Base-by-base conservation (phyloP, 352 stramenopile species). In the Globisporangium nodosum region DNA sequence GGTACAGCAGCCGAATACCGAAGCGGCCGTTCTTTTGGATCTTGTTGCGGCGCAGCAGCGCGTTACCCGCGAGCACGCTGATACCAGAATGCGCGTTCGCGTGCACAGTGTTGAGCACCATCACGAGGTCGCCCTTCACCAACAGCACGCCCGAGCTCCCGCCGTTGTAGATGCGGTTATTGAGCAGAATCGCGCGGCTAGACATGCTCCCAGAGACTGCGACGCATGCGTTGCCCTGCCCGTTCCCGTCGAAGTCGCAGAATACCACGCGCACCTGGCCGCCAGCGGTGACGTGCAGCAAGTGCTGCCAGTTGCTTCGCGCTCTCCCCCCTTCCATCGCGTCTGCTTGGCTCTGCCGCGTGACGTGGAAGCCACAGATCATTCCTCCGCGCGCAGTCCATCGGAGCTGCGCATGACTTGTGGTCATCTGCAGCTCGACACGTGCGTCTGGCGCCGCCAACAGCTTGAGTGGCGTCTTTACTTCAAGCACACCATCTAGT, bases 401-500 rank as follows among this genome's bases (percentile, higher is more conserved):
- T 12, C 64, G 52, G 0, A 93, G 20, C 24, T 88, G 75, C 0
- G 81, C 79, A 16, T 49, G 58, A 33, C 61, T 48, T 0, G 66
- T 78, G 37, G 58, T 68, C 78, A 93, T 88, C 49, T 88, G 77
- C 13, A 93, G 52, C 59, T 90, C 81, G 3, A 91, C 81, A 53
- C 85, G 81, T 7, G 75, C 61, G 55, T 87, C 81, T 1, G 74
- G 71, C 3, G 74, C 51, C 0, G 77, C 83, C 13, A 89, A 15
- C 8, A 91, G 54, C 20, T 73, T 64, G 31, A 93, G 65, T 0
- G 73, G 66, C 18, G 63, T 79, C 3, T 42, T 70, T 16, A 93
- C 73, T 18, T 80, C 54, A 0, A 93, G 52, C n/a, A 58, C 51
- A 3, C 82, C 62, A 7, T 86, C 54, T 1, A 93, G 20, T 1